Evolutionary conservation across 257 asterid species (phyloP), one percentile per base, ranked within the genome.

Genomic region (Osmanthus fragrans): DNA sequence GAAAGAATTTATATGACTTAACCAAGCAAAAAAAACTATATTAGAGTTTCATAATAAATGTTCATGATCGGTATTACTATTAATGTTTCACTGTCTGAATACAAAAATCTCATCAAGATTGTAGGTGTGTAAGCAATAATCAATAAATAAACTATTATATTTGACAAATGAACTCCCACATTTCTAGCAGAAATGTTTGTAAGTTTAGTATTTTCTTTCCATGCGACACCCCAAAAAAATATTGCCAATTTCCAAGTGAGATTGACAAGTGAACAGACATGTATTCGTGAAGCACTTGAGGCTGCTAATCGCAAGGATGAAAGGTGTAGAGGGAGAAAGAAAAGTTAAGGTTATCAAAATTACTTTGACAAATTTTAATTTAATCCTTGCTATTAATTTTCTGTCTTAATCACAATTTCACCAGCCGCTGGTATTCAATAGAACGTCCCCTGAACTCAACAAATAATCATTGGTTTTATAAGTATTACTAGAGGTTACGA

Each of bases 191-290:
- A 73, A 36, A 25, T 5, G 40, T 39, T 56, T 30, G 58, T 36
- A 76, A n/a, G 23, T 25, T 21, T 5, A 79, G 76, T 12, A 60
- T 12, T 74, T 40, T 70, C 42, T 42, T 71, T 63, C 82, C 74
- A 45, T 74, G 21, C 7, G 64, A 23, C 72, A 70, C 37, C 66
- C 27, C 30, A 27, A 34, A 58, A 30, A 30, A 56, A 29, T n/a
- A 8, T 71, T 40, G 5, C 37, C 25, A 10, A 42, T 25, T 54
- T 45, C 23, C 68, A 60, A 60, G 8, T 7, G 68, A 60, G 13
- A 2, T 21, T 23, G 16, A 60, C 32, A 60, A 8, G 30, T 60
- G 32, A 9, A 6, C 18, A 4, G 18, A 60, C 12, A 23, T 9
- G 15, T 6, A 23, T 8, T 60, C 4, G 1, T 11, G 25, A 60